Conservation (phyloP, 306 rosid species). For the Fragaria iinumae region DNA sequence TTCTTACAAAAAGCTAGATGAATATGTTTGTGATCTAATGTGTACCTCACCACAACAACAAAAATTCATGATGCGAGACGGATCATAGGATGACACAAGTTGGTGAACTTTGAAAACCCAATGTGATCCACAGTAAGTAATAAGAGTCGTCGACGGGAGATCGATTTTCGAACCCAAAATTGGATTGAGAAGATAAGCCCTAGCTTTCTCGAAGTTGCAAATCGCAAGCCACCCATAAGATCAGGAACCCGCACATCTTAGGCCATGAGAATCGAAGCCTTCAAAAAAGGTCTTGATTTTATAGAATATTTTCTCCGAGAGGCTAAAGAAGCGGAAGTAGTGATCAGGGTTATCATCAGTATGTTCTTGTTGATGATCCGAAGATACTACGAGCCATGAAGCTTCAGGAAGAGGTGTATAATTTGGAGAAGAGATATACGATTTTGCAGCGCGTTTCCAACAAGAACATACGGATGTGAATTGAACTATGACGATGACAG, state of each 20-base stretch:
- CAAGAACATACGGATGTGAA: background rate
- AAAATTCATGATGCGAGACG: background rate
- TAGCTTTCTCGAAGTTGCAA: background rate
- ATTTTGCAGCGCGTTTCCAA: background rate
- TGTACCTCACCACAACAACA: background rate
- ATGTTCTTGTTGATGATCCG: background rate
- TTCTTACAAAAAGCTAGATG: background rate
- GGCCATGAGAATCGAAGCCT: background rate
- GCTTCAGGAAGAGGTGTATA: background rate
- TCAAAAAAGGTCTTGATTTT: background rate
- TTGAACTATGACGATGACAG: background rate
- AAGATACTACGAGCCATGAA: background rate
- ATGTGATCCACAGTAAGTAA: too few relatives aligned
- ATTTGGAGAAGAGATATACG: background rate
- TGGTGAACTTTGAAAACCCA: too few relatives aligned
- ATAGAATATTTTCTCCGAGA: background rate
- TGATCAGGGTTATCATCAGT: background rate
- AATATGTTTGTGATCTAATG: too few relatives aligned
- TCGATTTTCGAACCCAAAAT: background rate
- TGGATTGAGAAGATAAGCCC: background rate
- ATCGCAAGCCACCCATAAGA: slow-evolving; percentile 12
- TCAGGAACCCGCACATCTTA: background rate
- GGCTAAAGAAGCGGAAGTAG: background rate
- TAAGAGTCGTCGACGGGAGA: background rate
- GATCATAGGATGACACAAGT: background rate